Percentiles rank a stretch among this genome's conserved stretches.
Conservation (phyloP, 2,329 filamentous ascomycete genomes). For the Amesomyces nigricolor region DNA sequence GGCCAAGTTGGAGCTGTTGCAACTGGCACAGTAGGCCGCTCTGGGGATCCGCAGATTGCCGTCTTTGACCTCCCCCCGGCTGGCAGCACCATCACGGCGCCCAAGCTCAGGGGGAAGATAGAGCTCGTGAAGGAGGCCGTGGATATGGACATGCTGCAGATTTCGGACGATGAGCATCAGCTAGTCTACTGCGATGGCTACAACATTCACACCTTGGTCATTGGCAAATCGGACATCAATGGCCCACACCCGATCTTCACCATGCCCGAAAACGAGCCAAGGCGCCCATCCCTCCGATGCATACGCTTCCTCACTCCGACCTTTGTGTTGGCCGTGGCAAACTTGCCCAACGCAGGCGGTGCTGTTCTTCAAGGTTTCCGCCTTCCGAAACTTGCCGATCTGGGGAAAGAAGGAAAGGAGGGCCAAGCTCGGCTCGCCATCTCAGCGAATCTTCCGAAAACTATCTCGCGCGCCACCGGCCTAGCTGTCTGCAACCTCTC, state of each 20-base stretch:
- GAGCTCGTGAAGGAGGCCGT: constrained; percentile 53
- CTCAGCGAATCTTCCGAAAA: constrained; percentile 54
- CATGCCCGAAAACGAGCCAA: constrained; percentile 41
- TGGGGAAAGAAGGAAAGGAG: constrained; percentile 17
- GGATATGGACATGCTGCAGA: constrained; percentile 65
- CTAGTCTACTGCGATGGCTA: constrained; percentile 75
- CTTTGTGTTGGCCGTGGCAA: constrained; percentile 53
- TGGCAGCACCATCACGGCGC: constrained; percentile 41
- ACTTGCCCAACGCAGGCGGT: constrained; percentile 54
- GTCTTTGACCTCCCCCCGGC: constrained; percentile 63
- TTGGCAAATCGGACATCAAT: constrained; percentile 41
- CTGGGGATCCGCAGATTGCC: constrained; percentile 70
- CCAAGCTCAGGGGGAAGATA: constrained; percentile 45
- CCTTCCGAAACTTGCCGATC: constrained; percentile 35
- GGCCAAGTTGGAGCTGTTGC: constrained; percentile 68
- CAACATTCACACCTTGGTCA: constrained; percentile 63
- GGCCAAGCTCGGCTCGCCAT: constrained; percentile 45
- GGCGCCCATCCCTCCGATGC: constrained; percentile 49
- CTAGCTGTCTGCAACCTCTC: constrained; percentile 70
- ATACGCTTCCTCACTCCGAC: constrained; percentile 54
- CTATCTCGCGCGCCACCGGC: constrained; percentile 68
- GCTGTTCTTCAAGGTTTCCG: constrained; percentile 53
- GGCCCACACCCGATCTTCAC: constrained; percentile 52
- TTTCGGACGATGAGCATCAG: constrained; percentile 56
- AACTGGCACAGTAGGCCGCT: constrained; percentile 55